Percentiles rank a stretch among this genome's conserved stretches.
These are phyloP conservation scores for Elongisporangium prolatum DNA, from an alignment of 352 stramenopile genomes.

Conservation along the genomic window DNA sequence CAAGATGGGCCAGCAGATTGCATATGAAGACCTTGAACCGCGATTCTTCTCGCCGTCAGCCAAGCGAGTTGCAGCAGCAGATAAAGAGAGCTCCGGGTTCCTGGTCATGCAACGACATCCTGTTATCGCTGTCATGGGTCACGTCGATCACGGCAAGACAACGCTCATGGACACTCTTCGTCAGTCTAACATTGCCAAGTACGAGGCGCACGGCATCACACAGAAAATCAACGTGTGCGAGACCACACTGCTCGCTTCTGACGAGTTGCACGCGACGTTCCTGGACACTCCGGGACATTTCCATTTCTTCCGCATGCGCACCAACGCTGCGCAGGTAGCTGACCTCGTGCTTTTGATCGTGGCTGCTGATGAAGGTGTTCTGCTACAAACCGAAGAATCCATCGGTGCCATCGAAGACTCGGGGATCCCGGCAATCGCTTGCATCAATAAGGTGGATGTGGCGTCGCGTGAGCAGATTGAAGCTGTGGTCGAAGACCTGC, in stretches of 20 bases:
- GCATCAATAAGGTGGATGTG: conserved; percentile 89
- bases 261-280: conserved; percentile 88
- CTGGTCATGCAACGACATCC: conserved; percentile 64
- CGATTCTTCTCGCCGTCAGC: conserved; percentile 15
- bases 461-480: conserved; percentile 29
- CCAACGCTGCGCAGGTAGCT: conserved; percentile 95
- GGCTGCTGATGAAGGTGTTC: conserved; percentile 97
- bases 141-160: conserved; percentile 99
- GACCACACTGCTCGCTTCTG: conserved; percentile 65
- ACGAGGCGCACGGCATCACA: conserved; percentile 98
- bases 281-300: conserved; percentile 99
- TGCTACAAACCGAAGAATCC: conserved; percentile 97
- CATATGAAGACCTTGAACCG: conserved; percentile 65
- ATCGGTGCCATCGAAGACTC: conserved; percentile 86
- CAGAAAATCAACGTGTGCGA: conserved; percentile 98
- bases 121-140: conserved; percentile 99
- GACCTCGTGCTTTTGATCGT: conserved; percentile 97
- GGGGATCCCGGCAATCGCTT: conserved; percentile 67
- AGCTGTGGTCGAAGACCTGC: conserved; percentile 48
- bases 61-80: conserved; percentile 5
- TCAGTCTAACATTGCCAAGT: conserved; percentile 80
- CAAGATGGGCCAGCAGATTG: conserved; percentile 30
- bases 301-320: conserved; percentile 99
- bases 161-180: conserved; percentile 98
- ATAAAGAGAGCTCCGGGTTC: conserved; percentile 1